Base-by-base conservation (phyloP, 2,329 filamentous ascomycete species). In the Cladosporium velox region DNA sequence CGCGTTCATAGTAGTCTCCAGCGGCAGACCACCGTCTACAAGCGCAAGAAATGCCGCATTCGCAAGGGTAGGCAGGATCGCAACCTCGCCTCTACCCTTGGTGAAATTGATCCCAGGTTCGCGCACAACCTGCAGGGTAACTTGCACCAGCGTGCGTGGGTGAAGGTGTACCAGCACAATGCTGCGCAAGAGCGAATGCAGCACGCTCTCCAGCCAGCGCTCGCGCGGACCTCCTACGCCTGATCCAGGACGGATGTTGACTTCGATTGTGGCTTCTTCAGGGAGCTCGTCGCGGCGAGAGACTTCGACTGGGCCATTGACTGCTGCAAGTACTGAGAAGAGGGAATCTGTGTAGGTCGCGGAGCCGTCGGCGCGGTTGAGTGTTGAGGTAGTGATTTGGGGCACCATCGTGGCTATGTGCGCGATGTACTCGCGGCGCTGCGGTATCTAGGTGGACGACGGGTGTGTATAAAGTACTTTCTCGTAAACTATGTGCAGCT, bases 251-350 rank as follows among this genome's bases (percentile, higher is more conserved):
- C 95, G 88, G 70, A 99, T 87, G 76, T 94, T 88, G 66, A 99
- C 91, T 79, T 98, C 95, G 70, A 99, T 84, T 59, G 90, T 87
- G 32, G 94, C 92, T 81, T 97, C 93, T 78, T 96, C 93, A 8
- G 95, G 91, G 71, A 95, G 87, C 78, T 98, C 92, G 76, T 99
- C 94, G 73, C 92, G 88, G 73, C 93, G 87, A 72, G 89, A 88
- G 18, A 94, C 92, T 81, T 99, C 95, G 71, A 98, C 87, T 18
- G 95, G 95, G 0, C 94, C 95, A 79, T 97, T 98, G 71, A 96
- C 92, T 15, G 92, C 90, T 65, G 90, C 91, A 64, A 96, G 87
- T 70, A 98, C 86, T 54, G 89, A 90, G 79, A 93, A 96, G 59
- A 92, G 91, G 66, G 87, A 84, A 72, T 89, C 85, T 2, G 90